Base-by-base conservation (phyloP, 1,284 basidiomycete species). In the Malassezia sp. region DNA sequence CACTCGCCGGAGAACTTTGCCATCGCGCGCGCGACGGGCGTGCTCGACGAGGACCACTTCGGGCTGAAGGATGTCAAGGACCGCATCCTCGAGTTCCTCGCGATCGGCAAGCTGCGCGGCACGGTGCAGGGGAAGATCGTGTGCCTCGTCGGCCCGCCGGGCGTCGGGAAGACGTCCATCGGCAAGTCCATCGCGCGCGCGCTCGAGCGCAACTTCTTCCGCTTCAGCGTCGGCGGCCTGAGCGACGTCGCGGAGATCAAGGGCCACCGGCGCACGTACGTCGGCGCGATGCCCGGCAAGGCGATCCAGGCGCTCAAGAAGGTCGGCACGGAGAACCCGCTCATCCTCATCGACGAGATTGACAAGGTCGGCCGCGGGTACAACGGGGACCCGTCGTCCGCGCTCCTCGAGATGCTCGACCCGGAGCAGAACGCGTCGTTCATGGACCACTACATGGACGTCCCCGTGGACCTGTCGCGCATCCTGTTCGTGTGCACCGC, bases 211-310 rank as follows among this genome's bases (percentile, higher is more conserved):
- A 80, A 86, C 65, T 91, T 93, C 75, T 91, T 89, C 79, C 79
- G 91, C 36, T 95, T 99, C 75, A 89, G 85, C 11, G 90, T 97
- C 4, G 93, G 93, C 59, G 90, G 93, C 21, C 73, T 99, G 63
- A 88, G 87, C 47, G 91, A 97, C 67, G 90, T 96, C 0, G 93
- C 91, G 44, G 93, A 97, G 77, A 96, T 99, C 72, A 97, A 97
- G 74, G 93, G 93, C 3, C 91, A 99, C 71, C 76, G 93, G 61
- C 75, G 93, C 66, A 99, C 91, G 17, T 97, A 96, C 68, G 89
- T 95, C 47, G 90, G 85, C 3, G 49, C 42, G 29, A 80, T 97
- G 60, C 91, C 91, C 0, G 90, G 91, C 40, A 97, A 97, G 77
- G 90, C 95, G 46, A 91, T 96, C 46, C 90, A 96, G 72, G 91